These are phyloP conservation scores for Colletotrichum musae DNA, from an alignment of 2,329 filamentous ascomycete species.

Conservation along the genomic window DNA sequence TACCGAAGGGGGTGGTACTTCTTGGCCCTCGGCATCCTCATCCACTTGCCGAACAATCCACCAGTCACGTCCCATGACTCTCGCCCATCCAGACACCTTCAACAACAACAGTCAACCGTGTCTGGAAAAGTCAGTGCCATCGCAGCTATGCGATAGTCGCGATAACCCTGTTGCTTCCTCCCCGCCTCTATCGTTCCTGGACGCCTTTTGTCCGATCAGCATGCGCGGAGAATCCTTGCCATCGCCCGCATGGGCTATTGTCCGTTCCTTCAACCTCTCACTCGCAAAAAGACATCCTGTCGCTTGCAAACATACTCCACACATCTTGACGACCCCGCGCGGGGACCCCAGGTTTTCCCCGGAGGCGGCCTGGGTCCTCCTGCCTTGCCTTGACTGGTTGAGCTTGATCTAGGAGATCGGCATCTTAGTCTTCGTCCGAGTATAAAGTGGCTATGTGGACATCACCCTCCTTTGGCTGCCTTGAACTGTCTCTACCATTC, in stretches of 20 bases:
- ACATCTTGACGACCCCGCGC: background rate
- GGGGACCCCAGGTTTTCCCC: slow-evolving; percentile 18
- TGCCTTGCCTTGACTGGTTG: background rate
- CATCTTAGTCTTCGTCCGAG: background rate
- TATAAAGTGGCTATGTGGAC: background rate
- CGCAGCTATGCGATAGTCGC: too few species aligned
- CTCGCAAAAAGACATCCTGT: slow-evolving; percentile 14
- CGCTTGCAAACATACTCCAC: background rate
- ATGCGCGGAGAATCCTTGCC: background rate
- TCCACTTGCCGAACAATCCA: slow-evolving; percentile 3
- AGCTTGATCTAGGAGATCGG: background rate
- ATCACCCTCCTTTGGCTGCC: too few species aligned
- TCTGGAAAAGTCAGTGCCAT: background rate
- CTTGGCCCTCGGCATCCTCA: background rate
- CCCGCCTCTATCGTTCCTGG: background rate
- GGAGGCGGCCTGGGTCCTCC: background rate
- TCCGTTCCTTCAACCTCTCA: background rate
- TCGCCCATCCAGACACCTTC: background rate
- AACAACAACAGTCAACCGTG: background rate
- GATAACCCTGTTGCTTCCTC: background rate
- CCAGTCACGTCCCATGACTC: background rate
- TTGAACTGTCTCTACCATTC: background rate
- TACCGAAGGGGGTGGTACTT: background rate
- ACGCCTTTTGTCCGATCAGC: slow-evolving; percentile 3
- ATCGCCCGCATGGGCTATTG: background rate